phyloP scores from a whole-genome alignment of 345 rosid genomes.

The Nephelium lappaceum region DNA sequence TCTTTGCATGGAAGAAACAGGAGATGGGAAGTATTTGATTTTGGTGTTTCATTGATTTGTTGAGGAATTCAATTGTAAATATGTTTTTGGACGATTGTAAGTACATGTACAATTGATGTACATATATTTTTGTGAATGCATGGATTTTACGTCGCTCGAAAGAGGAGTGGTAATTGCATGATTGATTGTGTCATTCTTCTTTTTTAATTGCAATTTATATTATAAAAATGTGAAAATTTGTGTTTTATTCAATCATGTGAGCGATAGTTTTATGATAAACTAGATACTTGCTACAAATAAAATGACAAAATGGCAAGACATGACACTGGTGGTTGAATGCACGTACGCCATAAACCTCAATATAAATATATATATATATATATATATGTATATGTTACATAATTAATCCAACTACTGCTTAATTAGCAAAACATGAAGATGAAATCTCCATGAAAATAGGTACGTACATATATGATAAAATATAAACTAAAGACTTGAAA shows the following conservation, averaged over 20 bases:
- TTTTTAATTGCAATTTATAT: no score
- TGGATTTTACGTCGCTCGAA: background rate
- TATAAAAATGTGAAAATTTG: no score
- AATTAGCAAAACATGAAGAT: background rate
- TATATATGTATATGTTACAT: no score
- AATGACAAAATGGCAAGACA: no score
- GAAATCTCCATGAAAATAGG: constrained; percentile 7
- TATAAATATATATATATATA: no score
- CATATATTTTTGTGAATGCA: background rate
- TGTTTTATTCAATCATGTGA: no score
- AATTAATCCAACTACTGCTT: no score
- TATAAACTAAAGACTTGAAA: background rate
- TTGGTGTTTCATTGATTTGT: background rate
- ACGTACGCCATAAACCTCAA: no score
- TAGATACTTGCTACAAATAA: no score
- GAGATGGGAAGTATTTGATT: constrained; percentile 1
- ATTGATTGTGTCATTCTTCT: no score
- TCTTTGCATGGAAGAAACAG: background rate
- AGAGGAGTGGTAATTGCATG: background rate
- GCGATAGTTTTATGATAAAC: no score
- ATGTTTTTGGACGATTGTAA: background rate
- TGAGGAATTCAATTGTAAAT: background rate
- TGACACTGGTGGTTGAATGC: no score
- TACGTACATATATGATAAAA: background rate
- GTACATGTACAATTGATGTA: background rate